Evolutionary conservation across 169 alveolate species (phyloP).

Genomic region (Babesia bigemina): DNA sequence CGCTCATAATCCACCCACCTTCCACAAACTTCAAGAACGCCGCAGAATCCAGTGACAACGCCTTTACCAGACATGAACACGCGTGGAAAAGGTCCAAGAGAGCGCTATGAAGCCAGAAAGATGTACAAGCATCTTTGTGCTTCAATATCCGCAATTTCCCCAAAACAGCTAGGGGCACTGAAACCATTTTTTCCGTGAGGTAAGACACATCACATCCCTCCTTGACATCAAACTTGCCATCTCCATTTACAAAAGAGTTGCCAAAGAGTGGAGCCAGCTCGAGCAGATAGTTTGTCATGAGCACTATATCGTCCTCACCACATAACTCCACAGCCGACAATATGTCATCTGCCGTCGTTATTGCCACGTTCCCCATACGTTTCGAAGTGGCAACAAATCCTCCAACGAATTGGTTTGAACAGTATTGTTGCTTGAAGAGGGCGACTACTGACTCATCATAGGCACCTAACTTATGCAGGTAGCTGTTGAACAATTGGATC

Average conservation of each 20-base stretch:
- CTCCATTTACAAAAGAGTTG: neutral
- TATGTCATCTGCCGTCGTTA: neutral
- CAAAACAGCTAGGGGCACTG: neutral
- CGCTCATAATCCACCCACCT: conserved; percentile 14
- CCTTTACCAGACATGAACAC: neutral
- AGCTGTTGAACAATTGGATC: neutral
- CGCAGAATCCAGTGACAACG: neutral
- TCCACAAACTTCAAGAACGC: neutral
- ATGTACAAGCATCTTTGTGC: neutral
- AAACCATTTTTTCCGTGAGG: neutral
- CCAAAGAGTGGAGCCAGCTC: conserved; percentile 6
- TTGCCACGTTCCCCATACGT: neutral
- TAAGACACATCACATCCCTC: neutral
- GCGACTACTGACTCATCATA: neutral
- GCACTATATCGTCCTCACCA: conserved; percentile 7
- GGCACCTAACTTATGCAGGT: neutral
- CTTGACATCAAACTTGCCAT: neutral
- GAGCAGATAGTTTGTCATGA: conserved; percentile 12
- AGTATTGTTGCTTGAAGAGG: conserved; percentile 5
- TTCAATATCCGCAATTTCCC: neutral
- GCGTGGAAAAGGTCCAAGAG: neutral
- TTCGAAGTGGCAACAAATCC: conserved; percentile 7
- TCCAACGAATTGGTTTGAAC: conserved; percentile 27
- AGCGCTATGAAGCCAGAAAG: conserved; percentile 28
- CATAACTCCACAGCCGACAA: neutral